These are phyloP conservation scores for Rhazya stricta DNA, from an alignment of 257 asterid genomes.

Conservation along the genomic window DNA sequence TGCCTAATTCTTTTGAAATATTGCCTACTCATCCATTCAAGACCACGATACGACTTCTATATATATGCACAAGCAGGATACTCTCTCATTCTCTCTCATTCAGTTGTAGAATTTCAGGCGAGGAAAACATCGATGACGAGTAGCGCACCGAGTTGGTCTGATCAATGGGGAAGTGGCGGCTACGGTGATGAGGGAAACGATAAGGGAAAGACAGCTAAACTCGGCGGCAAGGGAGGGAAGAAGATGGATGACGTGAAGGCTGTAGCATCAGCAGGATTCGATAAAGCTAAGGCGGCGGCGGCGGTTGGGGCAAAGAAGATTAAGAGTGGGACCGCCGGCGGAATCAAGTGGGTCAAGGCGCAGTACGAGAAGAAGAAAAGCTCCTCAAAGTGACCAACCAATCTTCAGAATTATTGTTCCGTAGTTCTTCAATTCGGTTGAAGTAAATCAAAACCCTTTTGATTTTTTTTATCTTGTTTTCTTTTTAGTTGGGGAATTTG, in stretches of 20 bases:
- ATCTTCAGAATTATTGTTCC: background rate
- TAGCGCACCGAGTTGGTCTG: slow-evolving; percentile 2
- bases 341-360: slow-evolving; percentile 5
- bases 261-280: slow-evolving; percentile 2
- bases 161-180: slow-evolving; percentile 3
- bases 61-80: too few relatives aligned
- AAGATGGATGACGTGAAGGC: slow-evolving; percentile 5
- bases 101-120: background rate
- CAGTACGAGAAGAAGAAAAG: slow-evolving; percentile 1
- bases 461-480: background rate
- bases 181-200: background rate
- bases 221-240: background rate
- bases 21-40: too few relatives aligned
- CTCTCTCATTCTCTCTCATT: background rate
- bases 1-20: too few relatives aligned
- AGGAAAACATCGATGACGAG: background rate
- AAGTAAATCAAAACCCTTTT: background rate
- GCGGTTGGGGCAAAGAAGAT: background rate
- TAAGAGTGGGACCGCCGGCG: slow-evolving; percentile 4
- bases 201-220: background rate
- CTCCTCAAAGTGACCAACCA: background rate
- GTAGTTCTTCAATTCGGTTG: background rate
- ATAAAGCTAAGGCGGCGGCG: slow-evolving; percentile 5
- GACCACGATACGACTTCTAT: too few relatives aligned
- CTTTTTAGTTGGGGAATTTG: background rate